phyloP scores from a whole-genome alignment of 495 filamentous ascomycete genomes.

The Podospora tetraspora region DNA sequence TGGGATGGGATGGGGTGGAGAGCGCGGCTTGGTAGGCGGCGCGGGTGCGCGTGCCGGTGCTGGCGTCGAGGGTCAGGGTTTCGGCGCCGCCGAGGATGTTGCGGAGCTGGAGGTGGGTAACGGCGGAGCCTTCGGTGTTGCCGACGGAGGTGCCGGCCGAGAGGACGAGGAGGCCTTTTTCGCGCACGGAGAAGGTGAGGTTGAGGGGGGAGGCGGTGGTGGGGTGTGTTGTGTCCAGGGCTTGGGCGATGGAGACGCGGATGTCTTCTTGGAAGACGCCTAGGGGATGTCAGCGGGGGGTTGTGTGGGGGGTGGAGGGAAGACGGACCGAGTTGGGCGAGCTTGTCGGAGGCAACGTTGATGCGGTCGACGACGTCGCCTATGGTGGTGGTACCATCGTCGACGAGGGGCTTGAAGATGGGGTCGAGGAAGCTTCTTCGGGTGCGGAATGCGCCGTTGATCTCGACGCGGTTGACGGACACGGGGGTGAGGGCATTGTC shows the following conservation, averaged over 20 bases:
- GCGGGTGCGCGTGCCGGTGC: constrained; percentile 79
- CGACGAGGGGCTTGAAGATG: constrained; percentile 71
- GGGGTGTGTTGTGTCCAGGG: constrained; percentile 42
- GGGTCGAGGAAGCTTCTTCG: constrained; percentile 72
- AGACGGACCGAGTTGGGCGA: constrained; percentile 70
- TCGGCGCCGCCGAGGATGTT: constrained; percentile 96
- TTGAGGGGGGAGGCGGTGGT: constrained; percentile 60
- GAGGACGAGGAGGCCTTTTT: constrained; percentile 72
- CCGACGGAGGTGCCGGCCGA: constrained; percentile 92
- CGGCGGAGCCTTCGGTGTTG: constrained; percentile 85
- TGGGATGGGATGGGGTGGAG: constrained; percentile 71
- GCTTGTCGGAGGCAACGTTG: constrained; percentile 60
- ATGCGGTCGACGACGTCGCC: constrained; percentile 68
- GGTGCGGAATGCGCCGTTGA: constrained; percentile 74
- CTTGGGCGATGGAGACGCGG: constrained; percentile 69
- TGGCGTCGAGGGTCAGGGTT: constrained; percentile 72
- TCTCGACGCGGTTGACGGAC: constrained; percentile 72
- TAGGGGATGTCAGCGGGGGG: constrained; percentile 25
- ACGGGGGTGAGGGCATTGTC: constrained; percentile 69
- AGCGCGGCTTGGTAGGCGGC: constrained; percentile 84
- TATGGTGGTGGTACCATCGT: constrained; percentile 67
- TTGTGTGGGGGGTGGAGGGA: neutral
- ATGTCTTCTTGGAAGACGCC: constrained; percentile 85
- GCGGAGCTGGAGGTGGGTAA: constrained; percentile 72
- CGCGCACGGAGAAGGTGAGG: constrained; percentile 66